Evolutionary conservation across 2,329 filamentous ascomycete species (phyloP), one percentile per base, ranked within the genome.

Genomic region (Colletotrichum cereale): DNA sequence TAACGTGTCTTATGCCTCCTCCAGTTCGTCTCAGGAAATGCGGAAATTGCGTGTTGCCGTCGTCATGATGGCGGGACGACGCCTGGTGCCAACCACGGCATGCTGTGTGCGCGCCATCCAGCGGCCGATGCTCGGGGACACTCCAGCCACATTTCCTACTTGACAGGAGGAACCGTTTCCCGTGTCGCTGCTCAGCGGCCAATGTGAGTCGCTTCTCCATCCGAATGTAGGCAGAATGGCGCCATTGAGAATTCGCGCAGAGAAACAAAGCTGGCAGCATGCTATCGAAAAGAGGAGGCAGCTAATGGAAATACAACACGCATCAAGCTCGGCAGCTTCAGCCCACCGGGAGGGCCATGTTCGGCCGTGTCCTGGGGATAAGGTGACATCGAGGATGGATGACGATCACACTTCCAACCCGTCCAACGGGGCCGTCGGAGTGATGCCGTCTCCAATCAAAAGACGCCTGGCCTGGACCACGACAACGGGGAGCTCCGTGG

Each of bases 21-120:
- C 53, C 53, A 40, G 58, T 68, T 69, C 69, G 69, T 69, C 65
- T 68, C 58, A 69, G 69, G 34, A 69, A 48, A 48, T 64, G 66
- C 60, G 58, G 50, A 31, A 56, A 64, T 60, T 62, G 65, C 53
- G 69, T 40, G 48, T 69, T 34, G 53, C 69, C 65, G 65, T 72
- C 66, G 69, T 69, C 29, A 31, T 48, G 12, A 44, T 68, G 29
- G 53, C 47, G 57, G 34, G 64, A 29, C 47, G 42, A 29, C 52
- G 62, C 62, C 48, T 40, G 7, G n/a, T 18, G 34, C 31, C 62
- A 44, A 31, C 56, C 38, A 42, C 34, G 6, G 18, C 36, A 16
- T 16, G 52, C 57, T 38, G 56, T 44, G 40, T 38, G 56, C 52
- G 40, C 50, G 47, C 44, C n/a, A 21, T 8, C 8, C 8, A 44